Evolutionary conservation across 1,284 basidiomycete genomes (phyloP), one percentile per base, ranked within the genome.

Genomic region (Psilocybe mexicana): DNA sequence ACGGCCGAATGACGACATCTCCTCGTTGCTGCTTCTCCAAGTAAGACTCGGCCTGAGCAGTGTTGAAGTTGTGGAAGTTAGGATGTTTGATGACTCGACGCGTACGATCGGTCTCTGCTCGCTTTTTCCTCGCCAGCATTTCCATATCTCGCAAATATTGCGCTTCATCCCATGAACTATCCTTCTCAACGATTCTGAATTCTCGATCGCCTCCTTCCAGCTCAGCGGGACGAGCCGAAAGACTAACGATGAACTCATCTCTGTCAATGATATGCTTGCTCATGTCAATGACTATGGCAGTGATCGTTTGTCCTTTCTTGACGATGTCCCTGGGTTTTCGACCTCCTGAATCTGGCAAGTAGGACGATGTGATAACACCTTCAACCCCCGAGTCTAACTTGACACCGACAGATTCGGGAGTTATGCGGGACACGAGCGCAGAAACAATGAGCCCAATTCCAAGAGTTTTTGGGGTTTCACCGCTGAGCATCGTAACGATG

Each of bases 21-120:
- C 96, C 97, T 30, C 93, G 86, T 66, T 95, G 94, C 73, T 94
- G 91, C 63, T 89, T 90, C 57, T 94, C 92, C 54, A 99, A 79
- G 72, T 91, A 93, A 54, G 86, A 81, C 74, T 99, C 96, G 1
- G 97, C 96, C 66, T 98, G 92, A 23, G 82, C 79, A 36, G 93
- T 88, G 69, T 94, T 96, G 81, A 98, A 91, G 71, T 97, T 94
- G 71, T 96, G 93, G 85, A 98, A 99, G 75, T 98, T 96, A 2
- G 97, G 97, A 72, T 99, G 97, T 71, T 98, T 96, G 78, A 99
- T 94, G 48, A 96, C 87, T 26, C 97, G 83, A 62, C 94, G 87
- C 54, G 86, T 83, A 69, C 85, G 79, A 70, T 91, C 84, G 45
- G 87, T 86, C 71, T 94, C 87, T 2, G 90, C 86, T 47, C 90